phyloP scores from a whole-genome alignment of 2,329 filamentous ascomycete species.

The Zarea fungicola region DNA sequence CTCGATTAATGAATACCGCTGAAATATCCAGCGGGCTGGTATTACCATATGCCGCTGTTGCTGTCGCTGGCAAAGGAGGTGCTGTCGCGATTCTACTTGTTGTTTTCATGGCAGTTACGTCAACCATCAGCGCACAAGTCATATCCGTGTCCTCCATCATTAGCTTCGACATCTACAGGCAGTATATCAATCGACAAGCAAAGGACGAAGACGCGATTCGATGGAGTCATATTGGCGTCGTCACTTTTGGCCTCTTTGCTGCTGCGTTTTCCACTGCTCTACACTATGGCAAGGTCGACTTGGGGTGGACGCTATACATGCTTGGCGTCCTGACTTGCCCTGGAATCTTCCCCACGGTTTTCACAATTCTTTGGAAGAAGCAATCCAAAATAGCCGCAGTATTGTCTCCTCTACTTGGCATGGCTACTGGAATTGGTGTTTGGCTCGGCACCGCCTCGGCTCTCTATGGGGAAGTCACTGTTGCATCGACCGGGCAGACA shows the following conservation, averaged over 20 bases:
- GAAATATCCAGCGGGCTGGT: conserved; percentile 66
- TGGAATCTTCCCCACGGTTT: conserved; percentile 48
- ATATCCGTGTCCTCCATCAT: conserved; percentile 50
- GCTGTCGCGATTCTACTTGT: conserved; percentile 63
- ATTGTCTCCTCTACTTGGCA: conserved; percentile 43
- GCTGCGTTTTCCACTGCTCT: conserved; percentile 47
- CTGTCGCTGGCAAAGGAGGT: conserved; percentile 64
- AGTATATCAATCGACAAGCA: conserved; percentile 42
- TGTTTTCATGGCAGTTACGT: conserved; percentile 73
- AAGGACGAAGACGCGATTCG: conserved; percentile 45
- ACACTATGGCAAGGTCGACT: conserved; percentile 48
- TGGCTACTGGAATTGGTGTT: conserved; percentile 45
- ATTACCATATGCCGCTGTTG: conserved; percentile 63
- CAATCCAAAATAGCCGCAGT: conserved; percentile 46
- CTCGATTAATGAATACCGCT: conserved; percentile 47
- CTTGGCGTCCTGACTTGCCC: conserved; percentile 48
- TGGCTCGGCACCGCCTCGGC: conserved; percentile 46
- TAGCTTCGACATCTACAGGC: conserved; percentile 48
- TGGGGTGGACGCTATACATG: conserved; percentile 52
- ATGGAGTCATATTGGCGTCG: conserved; percentile 47
- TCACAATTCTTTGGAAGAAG: conserved; percentile 47
- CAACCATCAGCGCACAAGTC: conserved; percentile 46
- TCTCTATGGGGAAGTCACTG: conserved; percentile 41
- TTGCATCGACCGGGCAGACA: conserved; percentile 42
- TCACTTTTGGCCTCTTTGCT: conserved; percentile 46